phyloP scores from a whole-genome alignment of 2,329 filamentous ascomycete species.

The Alternaria infectoria region DNA sequence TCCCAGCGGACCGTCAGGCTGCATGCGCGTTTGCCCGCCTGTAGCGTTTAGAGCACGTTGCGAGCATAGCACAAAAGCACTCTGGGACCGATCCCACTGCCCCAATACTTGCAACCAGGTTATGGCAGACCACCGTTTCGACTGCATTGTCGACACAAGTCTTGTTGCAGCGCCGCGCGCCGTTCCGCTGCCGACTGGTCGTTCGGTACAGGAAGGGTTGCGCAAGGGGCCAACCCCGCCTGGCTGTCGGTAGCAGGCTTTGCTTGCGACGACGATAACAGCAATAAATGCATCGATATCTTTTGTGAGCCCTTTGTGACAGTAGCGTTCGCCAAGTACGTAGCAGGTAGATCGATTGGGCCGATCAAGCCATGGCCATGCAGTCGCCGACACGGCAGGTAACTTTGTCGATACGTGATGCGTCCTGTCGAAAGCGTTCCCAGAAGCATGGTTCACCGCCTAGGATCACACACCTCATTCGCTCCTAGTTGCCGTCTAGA shows the following conservation, averaged over 20 bases:
- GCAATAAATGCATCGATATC: background rate
- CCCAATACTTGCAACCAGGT: conserved; percentile 1
- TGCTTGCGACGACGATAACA: background rate
- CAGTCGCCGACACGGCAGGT: conserved; percentile 6
- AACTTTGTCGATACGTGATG: conserved; percentile 6
- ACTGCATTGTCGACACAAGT: conserved; percentile 17
- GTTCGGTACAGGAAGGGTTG: conserved; percentile 9
- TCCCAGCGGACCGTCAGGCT: conserved; percentile 17
- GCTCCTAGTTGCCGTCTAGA: conserved; percentile 27
- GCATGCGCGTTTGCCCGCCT: conserved; percentile 21
- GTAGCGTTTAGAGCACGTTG: conserved; percentile 7
- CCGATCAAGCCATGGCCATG: background rate
- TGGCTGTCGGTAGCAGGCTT: background rate
- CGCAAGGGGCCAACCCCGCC: conserved; percentile 7
- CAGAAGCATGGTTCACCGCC: conserved; percentile 25
- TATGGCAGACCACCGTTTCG: conserved; percentile 18
- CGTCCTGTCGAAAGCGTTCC: conserved; percentile 10
- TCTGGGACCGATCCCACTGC: conserved; percentile 1
- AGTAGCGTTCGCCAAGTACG: background rate
- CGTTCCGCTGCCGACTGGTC: conserved; percentile 28
- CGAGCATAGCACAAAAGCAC: conserved; percentile 1
- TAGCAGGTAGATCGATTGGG: background rate
- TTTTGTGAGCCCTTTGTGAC: background rate
- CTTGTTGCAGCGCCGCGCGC: conserved; percentile 28
- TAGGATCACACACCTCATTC: conserved; percentile 19